Evolutionary conservation across 169 alveolate species (phyloP).

Genomic region (Theileria equi): DNA sequence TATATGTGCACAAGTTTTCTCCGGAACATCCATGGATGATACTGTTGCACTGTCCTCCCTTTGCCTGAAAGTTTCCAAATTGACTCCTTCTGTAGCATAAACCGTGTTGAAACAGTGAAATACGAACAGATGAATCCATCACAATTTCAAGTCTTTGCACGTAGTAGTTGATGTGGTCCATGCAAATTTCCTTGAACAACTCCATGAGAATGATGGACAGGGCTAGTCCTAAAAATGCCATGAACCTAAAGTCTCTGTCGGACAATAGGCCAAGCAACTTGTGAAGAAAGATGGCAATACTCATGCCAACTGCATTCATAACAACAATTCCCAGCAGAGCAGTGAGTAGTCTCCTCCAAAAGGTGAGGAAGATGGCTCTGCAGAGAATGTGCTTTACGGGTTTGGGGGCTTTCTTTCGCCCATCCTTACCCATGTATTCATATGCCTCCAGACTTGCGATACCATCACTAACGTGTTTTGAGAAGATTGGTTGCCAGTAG

Average conservation of each 20-base stretch:
- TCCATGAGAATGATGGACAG: slow-evolving; percentile 10
- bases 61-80: not conserved
- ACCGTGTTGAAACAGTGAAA: slow-evolving; percentile 55
- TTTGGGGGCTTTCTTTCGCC: not conserved
- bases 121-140: slow-evolving; percentile 36
- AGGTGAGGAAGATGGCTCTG: slow-evolving; percentile 31
- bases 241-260: not conserved
- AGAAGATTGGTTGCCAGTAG: slow-evolving; percentile 56
- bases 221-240: not conserved
- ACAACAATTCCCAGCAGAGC: slow-evolving; percentile 15
- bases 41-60: not conserved
- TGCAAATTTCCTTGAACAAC: slow-evolving; percentile 1
- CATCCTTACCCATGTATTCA: not conserved
- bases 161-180: slow-evolving; percentile 38
- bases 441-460: slow-evolving; percentile 14
- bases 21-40: not conserved
- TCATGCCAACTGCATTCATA: slow-evolving; percentile 13
- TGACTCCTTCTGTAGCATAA: slow-evolving; percentile 33
- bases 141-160: slow-evolving; percentile 14
- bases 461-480: slow-evolving; percentile 60
- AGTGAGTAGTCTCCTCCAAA: slow-evolving; percentile 14
- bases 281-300: slow-evolving; percentile 11
- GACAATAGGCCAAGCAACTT: not conserved
- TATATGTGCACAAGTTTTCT: not conserved
- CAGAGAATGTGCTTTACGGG: not conserved